phyloP scores from a whole-genome alignment of 768 basidiomycete genomes.

The Podaxis rugospora region DNA sequence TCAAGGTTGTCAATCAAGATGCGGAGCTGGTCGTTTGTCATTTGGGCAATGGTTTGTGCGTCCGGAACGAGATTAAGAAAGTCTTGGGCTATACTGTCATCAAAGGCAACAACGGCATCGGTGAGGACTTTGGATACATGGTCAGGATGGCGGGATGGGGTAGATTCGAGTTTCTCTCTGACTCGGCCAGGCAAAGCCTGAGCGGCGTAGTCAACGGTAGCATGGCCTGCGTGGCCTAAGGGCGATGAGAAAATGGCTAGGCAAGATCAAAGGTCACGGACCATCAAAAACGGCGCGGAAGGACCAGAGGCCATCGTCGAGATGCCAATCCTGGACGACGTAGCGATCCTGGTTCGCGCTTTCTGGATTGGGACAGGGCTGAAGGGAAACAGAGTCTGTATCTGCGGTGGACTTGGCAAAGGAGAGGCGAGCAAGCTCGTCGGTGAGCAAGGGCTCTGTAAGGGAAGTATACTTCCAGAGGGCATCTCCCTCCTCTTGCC shows the following conservation, averaged over 20 bases:
- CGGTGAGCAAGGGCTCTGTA: slow-evolving; percentile 35
- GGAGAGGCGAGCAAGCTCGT: slow-evolving; percentile 37
- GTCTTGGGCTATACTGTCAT: slow-evolving; percentile 31
- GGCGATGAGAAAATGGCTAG: background rate
- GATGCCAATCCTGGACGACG: slow-evolving; percentile 33
- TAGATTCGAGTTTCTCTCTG: slow-evolving; percentile 19
- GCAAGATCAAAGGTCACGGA: slow-evolving; percentile 13
- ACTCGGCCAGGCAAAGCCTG: slow-evolving; percentile 28
- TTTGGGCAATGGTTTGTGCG: slow-evolving; percentile 21
- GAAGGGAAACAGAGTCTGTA: slow-evolving; percentile 40
- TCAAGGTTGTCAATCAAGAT: slow-evolving; percentile 35
- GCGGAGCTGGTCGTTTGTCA: slow-evolving; percentile 36
- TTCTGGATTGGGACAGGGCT: slow-evolving; percentile 39
- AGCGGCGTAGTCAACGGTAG: slow-evolving; percentile 38
- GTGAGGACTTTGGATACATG: slow-evolving; percentile 28
- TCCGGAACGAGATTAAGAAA: slow-evolving; percentile 40
- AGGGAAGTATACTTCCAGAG: slow-evolving; percentile 34
- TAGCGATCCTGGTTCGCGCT: slow-evolving; percentile 43
- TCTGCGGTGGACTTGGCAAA: slow-evolving; percentile 24
- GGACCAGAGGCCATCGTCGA: slow-evolving; percentile 35
- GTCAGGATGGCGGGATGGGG: slow-evolving; percentile 10
- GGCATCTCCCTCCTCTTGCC: slow-evolving; percentile 22
- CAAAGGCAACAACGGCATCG: slow-evolving; percentile 32
- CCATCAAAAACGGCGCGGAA: slow-evolving; percentile 49
- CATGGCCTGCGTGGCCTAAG: slow-evolving; percentile 42